phyloP scores from a whole-genome alignment of 73 alveolate genomes.

The Tetrahymena elliotti region DNA sequence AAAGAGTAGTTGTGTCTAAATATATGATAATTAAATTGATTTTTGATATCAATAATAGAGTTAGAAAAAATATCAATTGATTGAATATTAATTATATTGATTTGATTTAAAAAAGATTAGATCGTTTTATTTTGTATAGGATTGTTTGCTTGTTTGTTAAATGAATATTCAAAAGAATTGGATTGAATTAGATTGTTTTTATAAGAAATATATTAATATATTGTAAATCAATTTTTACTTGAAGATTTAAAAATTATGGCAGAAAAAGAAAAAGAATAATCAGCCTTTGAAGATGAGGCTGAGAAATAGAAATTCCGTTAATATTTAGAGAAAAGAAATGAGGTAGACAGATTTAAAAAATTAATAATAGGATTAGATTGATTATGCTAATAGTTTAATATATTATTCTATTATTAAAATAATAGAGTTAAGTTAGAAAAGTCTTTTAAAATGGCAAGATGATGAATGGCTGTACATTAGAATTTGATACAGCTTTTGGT shows the following conservation, averaged over 20 bases:
- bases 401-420: neutral
- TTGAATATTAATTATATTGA: neutral
- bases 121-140: neutral
- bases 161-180: neutral
- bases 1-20: too few species aligned
- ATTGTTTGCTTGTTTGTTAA: neutral
- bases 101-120: too few species aligned
- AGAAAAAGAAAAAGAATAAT: neutral
- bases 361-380: neutral
- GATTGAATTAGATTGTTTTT: too few species aligned
- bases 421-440: neutral
- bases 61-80: neutral
- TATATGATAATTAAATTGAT: neutral
- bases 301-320: slow-evolving; percentile 5
- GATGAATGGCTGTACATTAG: neutral
- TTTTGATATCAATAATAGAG: neutral
- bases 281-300: slow-evolving; percentile 33
- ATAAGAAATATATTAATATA: neutral
- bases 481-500: slow-evolving; percentile 29
- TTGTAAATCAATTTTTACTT: neutral
- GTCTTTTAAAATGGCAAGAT: neutral
- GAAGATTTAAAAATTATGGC: neutral
- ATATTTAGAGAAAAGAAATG: slow-evolving; percentile 28
- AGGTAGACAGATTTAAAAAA: neutral
- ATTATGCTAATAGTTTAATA: neutral